Conservation (phyloP, 2,329 filamentous ascomycete species). For the Thielaviopsis musarum region DNA sequence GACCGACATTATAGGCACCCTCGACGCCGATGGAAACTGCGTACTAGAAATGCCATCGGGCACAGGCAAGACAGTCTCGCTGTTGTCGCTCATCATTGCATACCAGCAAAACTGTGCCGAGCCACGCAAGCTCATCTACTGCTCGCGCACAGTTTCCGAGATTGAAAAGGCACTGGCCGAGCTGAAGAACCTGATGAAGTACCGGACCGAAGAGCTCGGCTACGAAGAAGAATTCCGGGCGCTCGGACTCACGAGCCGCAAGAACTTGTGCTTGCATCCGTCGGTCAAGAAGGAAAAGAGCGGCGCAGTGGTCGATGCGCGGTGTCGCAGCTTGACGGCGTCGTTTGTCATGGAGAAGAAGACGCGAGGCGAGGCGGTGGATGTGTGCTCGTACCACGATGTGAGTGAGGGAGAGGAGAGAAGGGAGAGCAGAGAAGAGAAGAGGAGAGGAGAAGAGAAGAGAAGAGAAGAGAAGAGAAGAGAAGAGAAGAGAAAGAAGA, state of each 20-base stretch:
- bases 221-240: conserved; percentile 84
- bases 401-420: conserved; percentile 26
- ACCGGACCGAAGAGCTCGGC: conserved; percentile 76
- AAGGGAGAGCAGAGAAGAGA: no score
- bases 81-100: conserved; percentile 86
- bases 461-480: background rate
- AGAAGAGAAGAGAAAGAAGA: background rate
- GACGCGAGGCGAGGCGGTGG: conserved; percentile 82
- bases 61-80: conserved; percentile 90
- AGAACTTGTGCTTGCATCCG: conserved; percentile 91
- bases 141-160: conserved; percentile 98
- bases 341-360: conserved; percentile 98
- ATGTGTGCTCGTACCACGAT: conserved; percentile 91
- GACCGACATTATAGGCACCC: conserved; percentile 34
- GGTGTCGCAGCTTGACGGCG: conserved; percentile 86
- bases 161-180: conserved; percentile 95
- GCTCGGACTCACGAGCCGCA: conserved; percentile 83
- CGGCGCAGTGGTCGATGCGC: conserved; percentile 82
- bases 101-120: conserved; percentile 92
- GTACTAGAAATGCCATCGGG: conserved; percentile 98
- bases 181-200: conserved; percentile 86
- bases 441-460: no score
- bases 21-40: conserved; percentile 88
- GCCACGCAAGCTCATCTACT: conserved; percentile 93
- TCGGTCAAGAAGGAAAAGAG: conserved; percentile 95